phyloP scores from a whole-genome alignment of 352 stramenopile species.

The Pythium chondricola region DNA sequence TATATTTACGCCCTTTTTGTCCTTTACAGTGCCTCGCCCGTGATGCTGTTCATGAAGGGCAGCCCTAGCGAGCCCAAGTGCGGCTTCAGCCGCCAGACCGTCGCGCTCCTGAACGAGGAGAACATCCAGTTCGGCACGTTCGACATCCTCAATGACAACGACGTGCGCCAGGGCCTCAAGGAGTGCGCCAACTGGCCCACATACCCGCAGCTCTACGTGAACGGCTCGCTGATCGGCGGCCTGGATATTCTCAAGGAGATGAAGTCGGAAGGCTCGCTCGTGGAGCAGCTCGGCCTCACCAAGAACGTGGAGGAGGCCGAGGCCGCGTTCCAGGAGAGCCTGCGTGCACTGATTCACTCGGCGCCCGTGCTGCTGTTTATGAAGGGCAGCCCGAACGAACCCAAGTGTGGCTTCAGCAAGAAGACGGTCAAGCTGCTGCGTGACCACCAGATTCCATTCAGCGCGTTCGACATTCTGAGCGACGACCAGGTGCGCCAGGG shows the following conservation, averaged over 20 bases:
- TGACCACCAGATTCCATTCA: conserved; percentile 88
- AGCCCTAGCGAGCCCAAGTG: conserved; percentile 92
- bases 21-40: conserved; percentile 50
- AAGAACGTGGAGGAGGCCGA: conserved; percentile 76
- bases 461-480: conserved; percentile 93
- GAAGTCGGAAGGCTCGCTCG: conserved; percentile 76
- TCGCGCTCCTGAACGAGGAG: conserved; percentile 90
- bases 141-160: conserved; percentile 96
- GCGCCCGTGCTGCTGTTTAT: conserved; percentile 95
- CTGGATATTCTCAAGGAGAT: conserved; percentile 98
- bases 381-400: conserved; percentile 89
- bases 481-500: conserved; percentile 94
- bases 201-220: conserved; percentile 98
- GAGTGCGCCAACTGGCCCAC: conserved; percentile 97
- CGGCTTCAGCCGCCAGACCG: conserved; percentile 93
- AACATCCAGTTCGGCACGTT: conserved; percentile 94
- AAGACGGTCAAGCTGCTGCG: conserved; percentile 90
- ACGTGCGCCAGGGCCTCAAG: conserved; percentile 96
- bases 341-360: conserved; percentile 79
- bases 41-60: conserved; percentile 99
- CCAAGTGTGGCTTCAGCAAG: conserved; percentile 93
- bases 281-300: conserved; percentile 65
- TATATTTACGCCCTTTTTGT: neutral
- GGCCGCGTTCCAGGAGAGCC: conserved; percentile 75
- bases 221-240: conserved; percentile 94